Percentiles rank a stretch among this genome's conserved stretches.
Conservation (phyloP, 2,329 filamentous ascomycete genomes). For the Xenoacremonium recifei region DNA sequence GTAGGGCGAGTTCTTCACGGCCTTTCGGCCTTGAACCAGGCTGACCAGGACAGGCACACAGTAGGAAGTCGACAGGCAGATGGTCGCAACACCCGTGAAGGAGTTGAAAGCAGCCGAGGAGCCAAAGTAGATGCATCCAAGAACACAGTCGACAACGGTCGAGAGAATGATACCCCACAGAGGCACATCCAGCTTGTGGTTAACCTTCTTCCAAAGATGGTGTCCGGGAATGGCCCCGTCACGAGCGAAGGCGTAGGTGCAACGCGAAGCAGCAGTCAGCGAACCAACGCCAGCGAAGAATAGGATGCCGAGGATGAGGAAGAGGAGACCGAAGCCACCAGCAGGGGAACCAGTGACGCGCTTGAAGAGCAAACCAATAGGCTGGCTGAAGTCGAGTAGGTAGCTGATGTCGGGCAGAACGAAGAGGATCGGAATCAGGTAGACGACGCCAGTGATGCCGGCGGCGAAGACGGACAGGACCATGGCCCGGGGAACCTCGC, state of each 20-base stretch:
- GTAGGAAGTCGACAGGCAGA: constrained; percentile 73
- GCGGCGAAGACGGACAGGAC: constrained; percentile 63
- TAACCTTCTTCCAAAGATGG: constrained; percentile 62
- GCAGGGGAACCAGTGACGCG: constrained; percentile 67
- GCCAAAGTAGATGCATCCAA: constrained; percentile 77
- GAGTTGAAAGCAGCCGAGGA: constrained; percentile 73
- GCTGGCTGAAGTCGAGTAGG: constrained; percentile 68
- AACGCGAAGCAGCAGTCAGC: constrained; percentile 69
- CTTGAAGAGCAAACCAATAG: constrained; percentile 74
- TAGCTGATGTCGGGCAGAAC: constrained; percentile 64
- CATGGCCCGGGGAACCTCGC: constrained; percentile 65
- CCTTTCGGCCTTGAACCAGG: constrained; percentile 62
- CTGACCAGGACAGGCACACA: constrained; percentile 72
- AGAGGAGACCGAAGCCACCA: constrained; percentile 72
- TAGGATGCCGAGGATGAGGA: constrained; percentile 72
- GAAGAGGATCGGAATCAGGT: constrained; percentile 72
- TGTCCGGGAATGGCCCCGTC: constrained; percentile 73
- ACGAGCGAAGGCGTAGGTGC: constrained; percentile 73
- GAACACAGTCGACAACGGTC: constrained; percentile 63
- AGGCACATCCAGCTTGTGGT: constrained; percentile 65
- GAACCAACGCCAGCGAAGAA: constrained; percentile 74
- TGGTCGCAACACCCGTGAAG: constrained; percentile 77
- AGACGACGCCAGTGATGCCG: constrained; percentile 59
- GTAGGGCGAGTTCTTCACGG: constrained; percentile 62
- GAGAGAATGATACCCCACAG: constrained; percentile 68